These are phyloP conservation scores for Logfia minima DNA, from an alignment of 129 eudicot species.

Conservation along the genomic window DNA sequence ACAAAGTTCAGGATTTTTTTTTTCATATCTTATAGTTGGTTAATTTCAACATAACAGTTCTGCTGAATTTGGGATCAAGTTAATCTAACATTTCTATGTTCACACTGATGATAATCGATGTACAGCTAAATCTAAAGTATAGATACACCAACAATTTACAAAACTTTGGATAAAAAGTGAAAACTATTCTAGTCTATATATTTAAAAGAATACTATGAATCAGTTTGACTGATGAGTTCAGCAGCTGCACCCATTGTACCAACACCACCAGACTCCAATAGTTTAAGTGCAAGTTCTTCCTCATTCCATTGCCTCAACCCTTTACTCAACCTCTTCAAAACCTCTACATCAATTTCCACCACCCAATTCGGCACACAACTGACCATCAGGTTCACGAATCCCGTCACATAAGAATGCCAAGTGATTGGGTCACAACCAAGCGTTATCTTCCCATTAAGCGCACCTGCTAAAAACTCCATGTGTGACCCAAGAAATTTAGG, in stretches of 20 bases:
- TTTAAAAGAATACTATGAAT: slow-evolving; percentile 14
- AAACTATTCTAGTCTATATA: background rate
- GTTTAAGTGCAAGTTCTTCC: slow-evolving; percentile 75
- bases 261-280: slow-evolving; percentile 71
- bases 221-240: slow-evolving; percentile 54
- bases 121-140: slow-evolving; percentile 38
- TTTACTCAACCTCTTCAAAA: slow-evolving; percentile 67
- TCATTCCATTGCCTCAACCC: slow-evolving; percentile 86
- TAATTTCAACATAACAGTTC: background rate
- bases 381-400: slow-evolving; percentile 69
- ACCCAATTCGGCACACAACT: slow-evolving; percentile 75
- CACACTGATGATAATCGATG: slow-evolving; percentile 13
- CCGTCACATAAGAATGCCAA: slow-evolving; percentile 85
- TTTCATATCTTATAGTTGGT: too few species aligned
- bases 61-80: background rate
- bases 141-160: slow-evolving; percentile 30
- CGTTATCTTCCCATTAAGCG: slow-evolving; percentile 80
- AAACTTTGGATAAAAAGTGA: slow-evolving; percentile 22
- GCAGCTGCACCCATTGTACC: slow-evolving; percentile 88
- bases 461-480: slow-evolving; percentile 77
- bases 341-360: slow-evolving; percentile 56
- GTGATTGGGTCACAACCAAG: slow-evolving; percentile 91
- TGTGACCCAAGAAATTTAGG: slow-evolving; percentile 61
- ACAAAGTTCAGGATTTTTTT: slow-evolving; percentile 6
- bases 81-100: background rate